Base-by-base conservation (phyloP, 129 eudicot genomes). In the Flaveria ramosissima region DNA sequence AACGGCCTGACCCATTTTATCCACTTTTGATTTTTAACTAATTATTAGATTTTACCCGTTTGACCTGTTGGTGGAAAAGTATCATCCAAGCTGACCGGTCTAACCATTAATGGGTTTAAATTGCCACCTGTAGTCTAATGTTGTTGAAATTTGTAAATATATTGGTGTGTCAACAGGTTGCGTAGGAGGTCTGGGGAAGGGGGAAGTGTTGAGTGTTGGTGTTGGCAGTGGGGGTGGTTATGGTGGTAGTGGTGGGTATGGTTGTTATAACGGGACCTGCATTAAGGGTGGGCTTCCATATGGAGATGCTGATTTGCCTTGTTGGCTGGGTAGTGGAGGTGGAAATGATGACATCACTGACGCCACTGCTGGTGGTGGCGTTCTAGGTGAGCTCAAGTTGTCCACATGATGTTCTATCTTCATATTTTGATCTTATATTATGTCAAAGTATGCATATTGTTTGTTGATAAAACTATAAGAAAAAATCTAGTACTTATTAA, bases 291-390 rank as follows among this genome's bases (percentile, higher is more conserved):
- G 59, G 56, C 76, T 41, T 36, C 41, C 94, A 9, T 94, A 94
- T 85, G 99, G 99, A 32, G 77, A 86, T 85, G 77, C 96, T 13
- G 9, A 76, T 77, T 79, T 94, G 82, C 99, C 99, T 57, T 94
- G 99, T 89, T 92, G 85, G 82, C 83, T 94, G 17, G 99, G 99
- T 36, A 94, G 99, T 89, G 99, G 99, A 80, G 91, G 99, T 61
- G 99, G 99, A 57, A 91, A 82, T 86, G 91, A 83, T 53, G 88
- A 82, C 79, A 21, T 73, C 60, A 82, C 72, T 27, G 87, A 85
- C 36, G 70, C 92, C 64, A 89, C 97, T 69, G 88, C 97, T 77
- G 99, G 99, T 62, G 99, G 99, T 16, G 99, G 99, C 81, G 69
- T 89, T 75, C 27, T 94, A 79, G 98, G 98, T 93, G 70, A 72